Conservation (phyloP, 2,329 filamentous ascomycete genomes). For the Penicillium verrucosum region DNA sequence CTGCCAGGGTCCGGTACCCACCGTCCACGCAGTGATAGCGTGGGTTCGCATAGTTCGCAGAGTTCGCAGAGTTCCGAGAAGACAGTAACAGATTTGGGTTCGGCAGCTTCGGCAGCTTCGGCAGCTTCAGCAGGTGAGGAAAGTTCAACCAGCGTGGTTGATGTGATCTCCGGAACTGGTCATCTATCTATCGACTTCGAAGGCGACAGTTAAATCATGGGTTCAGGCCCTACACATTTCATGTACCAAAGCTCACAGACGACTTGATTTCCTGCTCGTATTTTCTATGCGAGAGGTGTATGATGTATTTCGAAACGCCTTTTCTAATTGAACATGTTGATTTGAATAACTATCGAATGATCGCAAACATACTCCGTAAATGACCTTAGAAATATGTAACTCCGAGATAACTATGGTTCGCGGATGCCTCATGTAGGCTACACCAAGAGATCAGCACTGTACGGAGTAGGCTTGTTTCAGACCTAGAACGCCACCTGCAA, state of each 20-base stretch:
- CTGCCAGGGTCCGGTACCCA: background rate
- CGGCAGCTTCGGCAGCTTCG: background rate
- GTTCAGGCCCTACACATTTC: background rate
- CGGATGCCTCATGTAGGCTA: background rate
- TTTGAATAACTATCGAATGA: background rate
- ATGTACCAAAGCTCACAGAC: background rate
- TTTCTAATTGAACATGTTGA: background rate
- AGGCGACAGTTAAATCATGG: background rate
- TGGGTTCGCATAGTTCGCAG: background rate
- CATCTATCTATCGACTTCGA: background rate
- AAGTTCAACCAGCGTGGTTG: background rate
- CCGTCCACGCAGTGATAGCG: background rate
- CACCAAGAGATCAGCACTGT: background rate
- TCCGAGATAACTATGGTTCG: background rate
- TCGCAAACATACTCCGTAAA: background rate
- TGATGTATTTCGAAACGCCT: background rate
- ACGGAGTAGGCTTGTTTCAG: slow-evolving; percentile 4
- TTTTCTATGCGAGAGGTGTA: background rate
- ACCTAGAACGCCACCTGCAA: slow-evolving; percentile 7
- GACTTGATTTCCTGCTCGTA: background rate
- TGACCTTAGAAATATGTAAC: background rate
- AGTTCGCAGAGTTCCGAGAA: background rate
- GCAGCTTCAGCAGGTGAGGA: background rate
- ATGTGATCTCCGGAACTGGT: background rate
- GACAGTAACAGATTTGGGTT: background rate